Evolutionary conservation across 805 yeast genomes (phyloP), one percentile per base, ranked within the genome.

Genomic region (Candida methanosorbosa): DNA sequence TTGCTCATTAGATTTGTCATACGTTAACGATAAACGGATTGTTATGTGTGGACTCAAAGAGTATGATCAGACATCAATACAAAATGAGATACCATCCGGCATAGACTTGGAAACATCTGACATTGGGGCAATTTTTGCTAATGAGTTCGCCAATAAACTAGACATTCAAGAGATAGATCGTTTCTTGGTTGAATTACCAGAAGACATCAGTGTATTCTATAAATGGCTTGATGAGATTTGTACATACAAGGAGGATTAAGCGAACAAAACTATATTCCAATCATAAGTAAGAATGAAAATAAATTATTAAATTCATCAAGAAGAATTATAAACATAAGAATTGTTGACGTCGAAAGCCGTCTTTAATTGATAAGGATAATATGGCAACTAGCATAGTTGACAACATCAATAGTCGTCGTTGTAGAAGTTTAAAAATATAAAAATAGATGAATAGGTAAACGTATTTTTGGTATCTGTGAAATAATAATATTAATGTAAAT

Each of bases 41-140:
- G 78, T 75, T 5, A 84, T 94, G 69, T 92, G 98, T 61, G 97
- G 97, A 2, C 62, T 88, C 23, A 75, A 81, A 0, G 74, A 70
- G 6, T 68, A 70, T 28, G 45, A 46, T n/a, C 81, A 82, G 19
- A 74, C 81, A 0, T 69, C 77, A 4, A 63, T 81, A 22, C 37
- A 52, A 3, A 52, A 59, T 15, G 54, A 50, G 43, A 4, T n/a
- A n/a, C n/a, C n/a, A n/a, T n/a, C 16, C 15, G 21, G 21, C 11
- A 23, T 27, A 6, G 31, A 36, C 8, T 20, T 47, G 41, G 45
- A 15, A 38, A 52, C 5, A 33, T 41, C 7, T 21, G 59, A 58
- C 4, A 67, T 77, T 11, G 67, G 73, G 2, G 45, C 53, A 6
- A 42, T 52, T 14, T 67, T 78, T 41, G 73, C 64, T 1, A 49